Conservation (phyloP, 345 rosid genomes). For the Excoecaria cochinchinensis region DNA sequence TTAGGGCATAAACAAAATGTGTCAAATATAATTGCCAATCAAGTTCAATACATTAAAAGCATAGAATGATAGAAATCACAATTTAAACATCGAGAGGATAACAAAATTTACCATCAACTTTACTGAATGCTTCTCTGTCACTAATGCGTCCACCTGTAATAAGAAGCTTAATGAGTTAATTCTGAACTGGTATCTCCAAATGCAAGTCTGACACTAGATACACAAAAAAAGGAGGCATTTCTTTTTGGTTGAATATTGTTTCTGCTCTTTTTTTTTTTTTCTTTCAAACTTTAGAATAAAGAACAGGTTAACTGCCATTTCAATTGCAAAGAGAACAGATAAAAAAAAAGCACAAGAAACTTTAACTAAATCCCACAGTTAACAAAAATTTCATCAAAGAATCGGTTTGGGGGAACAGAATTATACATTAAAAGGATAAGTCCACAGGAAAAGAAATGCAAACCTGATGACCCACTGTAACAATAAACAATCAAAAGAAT, state of each 20-base stretch:
- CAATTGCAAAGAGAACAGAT: neutral
- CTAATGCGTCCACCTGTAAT: slow-evolving; percentile 38
- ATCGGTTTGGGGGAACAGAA: neutral
- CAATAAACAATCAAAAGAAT: slow-evolving; percentile 52
- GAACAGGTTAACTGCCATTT: neutral
- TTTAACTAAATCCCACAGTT: neutral
- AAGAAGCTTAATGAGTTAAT: slow-evolving; percentile 15
- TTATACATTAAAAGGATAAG: neutral
- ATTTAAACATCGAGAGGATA: neutral
- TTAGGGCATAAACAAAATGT: neutral
- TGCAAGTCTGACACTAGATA: neutral
- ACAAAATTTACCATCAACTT: slow-evolving; percentile 43
- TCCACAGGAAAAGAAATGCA: slow-evolving; percentile 13
- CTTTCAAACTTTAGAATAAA: neutral
- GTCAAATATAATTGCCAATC: neutral
- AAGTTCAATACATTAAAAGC: neutral
- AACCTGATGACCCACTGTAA: slow-evolving; percentile 63
- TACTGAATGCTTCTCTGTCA: slow-evolving; percentile 44
- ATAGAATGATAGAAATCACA: neutral
- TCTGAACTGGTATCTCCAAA: neutral
- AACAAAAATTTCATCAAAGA: neutral
- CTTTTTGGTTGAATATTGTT: neutral
- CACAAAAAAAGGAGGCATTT: neutral
- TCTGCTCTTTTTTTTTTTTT: neutral
- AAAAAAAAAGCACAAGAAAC: neutral